Evolutionary conservation across 495 filamentous ascomycete species (phyloP).

Genomic region (Evernia prunastri): DNA sequence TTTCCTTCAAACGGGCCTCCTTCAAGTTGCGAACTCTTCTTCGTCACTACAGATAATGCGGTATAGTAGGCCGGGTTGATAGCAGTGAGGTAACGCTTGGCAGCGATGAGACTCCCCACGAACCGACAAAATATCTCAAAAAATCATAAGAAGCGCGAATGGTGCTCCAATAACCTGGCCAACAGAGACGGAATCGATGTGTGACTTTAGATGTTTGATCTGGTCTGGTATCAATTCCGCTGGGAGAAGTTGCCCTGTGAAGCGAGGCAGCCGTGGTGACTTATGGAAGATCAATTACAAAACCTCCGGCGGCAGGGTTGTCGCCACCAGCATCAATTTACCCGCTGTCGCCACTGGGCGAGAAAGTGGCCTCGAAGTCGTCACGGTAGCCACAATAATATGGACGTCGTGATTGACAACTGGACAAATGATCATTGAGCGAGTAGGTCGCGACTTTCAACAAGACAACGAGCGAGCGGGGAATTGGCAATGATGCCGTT

Average conservation of each 20-base stretch:
- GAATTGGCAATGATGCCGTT: too few species aligned
- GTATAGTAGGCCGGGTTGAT: slow-evolving; percentile 2
- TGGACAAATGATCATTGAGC: too few species aligned
- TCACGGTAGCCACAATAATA: too few species aligned
- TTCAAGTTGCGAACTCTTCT: slow-evolving; percentile 8
- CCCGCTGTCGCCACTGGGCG: too few species aligned
- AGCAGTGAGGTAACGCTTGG: slow-evolving; percentile 8
- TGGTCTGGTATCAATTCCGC: background rate
- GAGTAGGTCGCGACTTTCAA: too few species aligned
- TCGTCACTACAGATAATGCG: background rate
- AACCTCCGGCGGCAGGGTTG: too few species aligned
- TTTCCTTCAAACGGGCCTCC: slow-evolving; percentile 2
- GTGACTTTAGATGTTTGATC: background rate
- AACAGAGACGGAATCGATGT: slow-evolving; percentile 2
- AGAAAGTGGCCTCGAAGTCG: too few species aligned
- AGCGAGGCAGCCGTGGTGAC: background rate
- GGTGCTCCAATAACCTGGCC: slow-evolving; percentile 3
- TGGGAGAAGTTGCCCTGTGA: slow-evolving; percentile 1
- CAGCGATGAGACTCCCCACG: slow-evolving; percentile 1
- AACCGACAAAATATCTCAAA: slow-evolving; percentile 1
- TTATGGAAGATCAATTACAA: too few species aligned
- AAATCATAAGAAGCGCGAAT: background rate
- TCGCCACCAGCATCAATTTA: too few species aligned
- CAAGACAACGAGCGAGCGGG: too few species aligned
- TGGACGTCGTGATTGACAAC: too few species aligned